Conservation (phyloP, 31 red algal species). For the Odonthalia washingtoniensis region DNA sequence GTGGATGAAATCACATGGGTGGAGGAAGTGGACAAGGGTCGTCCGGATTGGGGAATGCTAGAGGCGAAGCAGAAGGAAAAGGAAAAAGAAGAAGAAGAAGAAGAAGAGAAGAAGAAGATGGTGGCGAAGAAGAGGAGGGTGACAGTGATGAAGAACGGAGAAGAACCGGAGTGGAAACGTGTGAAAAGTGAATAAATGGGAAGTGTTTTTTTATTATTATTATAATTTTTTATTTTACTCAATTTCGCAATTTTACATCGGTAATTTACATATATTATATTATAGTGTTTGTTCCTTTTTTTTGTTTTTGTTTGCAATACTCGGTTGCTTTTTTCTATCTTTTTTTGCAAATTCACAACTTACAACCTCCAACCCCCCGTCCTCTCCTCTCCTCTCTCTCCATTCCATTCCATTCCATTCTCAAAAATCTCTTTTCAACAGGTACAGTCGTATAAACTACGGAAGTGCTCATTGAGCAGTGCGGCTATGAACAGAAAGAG, state of each 20-base stretch:
- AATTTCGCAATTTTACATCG: background rate
- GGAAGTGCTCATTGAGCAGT: conserved; percentile 56
- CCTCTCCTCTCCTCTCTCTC: too few relatives aligned
- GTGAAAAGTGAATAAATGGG: background rate
- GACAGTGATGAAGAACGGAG: background rate
- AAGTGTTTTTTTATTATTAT: background rate
- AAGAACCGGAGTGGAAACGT: background rate
- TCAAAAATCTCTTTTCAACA: conserved; percentile 60
- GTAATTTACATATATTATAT: background rate
- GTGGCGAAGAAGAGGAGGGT: background rate
- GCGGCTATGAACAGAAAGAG: conserved; percentile 68
- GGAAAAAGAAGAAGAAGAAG: background rate
- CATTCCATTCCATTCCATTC: too few relatives aligned
- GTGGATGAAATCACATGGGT: background rate
- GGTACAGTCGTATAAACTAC: conserved; percentile 38
- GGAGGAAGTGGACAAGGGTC: background rate
- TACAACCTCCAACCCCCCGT: too few relatives aligned
- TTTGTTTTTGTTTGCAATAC: too few relatives aligned
- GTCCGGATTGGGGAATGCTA: too few relatives aligned
- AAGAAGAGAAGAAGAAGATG: background rate
- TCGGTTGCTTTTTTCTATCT: too few relatives aligned
- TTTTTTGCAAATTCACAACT: too few relatives aligned
- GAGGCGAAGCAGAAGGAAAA: background rate
- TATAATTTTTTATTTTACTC: background rate
- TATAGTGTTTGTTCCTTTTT: background rate